Evolutionary conservation across 2,329 filamentous ascomycete species (phyloP).

Genomic region (Didymella exigua): DNA sequence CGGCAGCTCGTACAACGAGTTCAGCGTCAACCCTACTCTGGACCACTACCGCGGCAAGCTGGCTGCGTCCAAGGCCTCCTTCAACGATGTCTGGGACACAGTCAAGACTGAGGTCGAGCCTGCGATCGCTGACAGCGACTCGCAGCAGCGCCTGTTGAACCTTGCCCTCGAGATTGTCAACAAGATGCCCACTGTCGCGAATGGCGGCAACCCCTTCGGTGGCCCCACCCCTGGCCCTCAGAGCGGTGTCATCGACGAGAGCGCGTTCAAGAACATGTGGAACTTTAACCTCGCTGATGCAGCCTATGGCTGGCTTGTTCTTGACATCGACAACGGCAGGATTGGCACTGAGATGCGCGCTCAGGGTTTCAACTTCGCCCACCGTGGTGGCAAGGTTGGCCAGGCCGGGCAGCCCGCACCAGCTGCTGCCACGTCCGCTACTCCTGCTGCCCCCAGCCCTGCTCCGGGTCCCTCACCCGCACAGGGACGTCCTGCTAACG

Average conservation of each 20-base stretch:
- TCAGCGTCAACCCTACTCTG: slow-evolving; percentile 96
- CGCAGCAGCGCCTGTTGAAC: slow-evolving; percentile 88
- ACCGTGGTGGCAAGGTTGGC: slow-evolving; percentile 77
- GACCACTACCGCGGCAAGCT: slow-evolving; percentile 99
- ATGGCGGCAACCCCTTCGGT: slow-evolving; percentile 95
- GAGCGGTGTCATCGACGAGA: slow-evolving; percentile 93
- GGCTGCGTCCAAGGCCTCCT: slow-evolving; percentile 95
- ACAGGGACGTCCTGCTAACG: slow-evolving; percentile 37
- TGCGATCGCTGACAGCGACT: slow-evolving; percentile 90
- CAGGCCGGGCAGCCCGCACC: slow-evolving; percentile 48
- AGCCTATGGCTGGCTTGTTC: slow-evolving; percentile 91
- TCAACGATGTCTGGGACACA: slow-evolving; percentile 99
- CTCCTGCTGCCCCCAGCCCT: slow-evolving; percentile 50
- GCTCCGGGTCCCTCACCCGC: slow-evolving; percentile 46
- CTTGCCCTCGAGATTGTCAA: slow-evolving; percentile 93
- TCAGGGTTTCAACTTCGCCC: slow-evolving; percentile 98
- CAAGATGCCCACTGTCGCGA: slow-evolving; percentile 95
- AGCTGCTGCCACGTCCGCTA: slow-evolving; percentile 39
- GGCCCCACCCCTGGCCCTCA: slow-evolving; percentile 76
- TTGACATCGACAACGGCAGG: slow-evolving; percentile 92
- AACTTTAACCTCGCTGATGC: slow-evolving; percentile 99
- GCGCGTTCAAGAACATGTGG: slow-evolving; percentile 99
- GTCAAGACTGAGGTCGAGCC: slow-evolving; percentile 95
- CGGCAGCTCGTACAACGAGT: slow-evolving; percentile 99
- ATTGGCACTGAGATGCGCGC: slow-evolving; percentile 99